Percentiles rank a stretch among this genome's conserved stretches.
phyloP scores from a whole-genome alignment of 129 eudicot species.

The Silybum marianum region DNA sequence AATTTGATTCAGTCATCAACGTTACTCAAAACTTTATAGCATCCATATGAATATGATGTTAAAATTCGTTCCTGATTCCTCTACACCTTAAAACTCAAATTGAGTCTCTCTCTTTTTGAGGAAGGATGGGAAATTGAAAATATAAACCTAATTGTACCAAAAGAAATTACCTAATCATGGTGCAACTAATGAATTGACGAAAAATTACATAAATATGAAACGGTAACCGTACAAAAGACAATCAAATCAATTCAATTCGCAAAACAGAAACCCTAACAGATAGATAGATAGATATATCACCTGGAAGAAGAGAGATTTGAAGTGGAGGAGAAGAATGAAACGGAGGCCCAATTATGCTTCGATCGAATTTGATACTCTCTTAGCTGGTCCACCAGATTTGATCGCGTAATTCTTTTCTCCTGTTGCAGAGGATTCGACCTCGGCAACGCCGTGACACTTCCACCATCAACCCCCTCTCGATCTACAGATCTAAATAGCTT shows the following conservation, averaged over 20 bases:
- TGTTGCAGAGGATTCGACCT: conserved; percentile 37
- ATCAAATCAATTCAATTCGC: not conserved
- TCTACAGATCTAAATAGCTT: conserved; percentile 26
- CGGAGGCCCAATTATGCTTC: conserved; percentile 94
- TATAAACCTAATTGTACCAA: not conserved
- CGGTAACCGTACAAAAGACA: conserved; percentile 5
- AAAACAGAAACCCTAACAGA: not conserved
- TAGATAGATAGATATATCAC: conserved; percentile 28
- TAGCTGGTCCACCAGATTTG: conserved; percentile 93
- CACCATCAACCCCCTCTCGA: conserved; percentile 27
- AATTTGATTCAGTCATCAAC: conserved; percentile 1
- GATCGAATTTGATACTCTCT: conserved; percentile 94
- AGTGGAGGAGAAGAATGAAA: conserved; percentile 87
- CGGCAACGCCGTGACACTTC: conserved; percentile 26
- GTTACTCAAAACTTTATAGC: not conserved
- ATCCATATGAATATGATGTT: not conserved
- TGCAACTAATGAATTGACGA: not conserved
- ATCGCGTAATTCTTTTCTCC: conserved; percentile 69
- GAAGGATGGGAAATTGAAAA: not conserved
- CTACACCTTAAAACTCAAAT: conserved; percentile 1
- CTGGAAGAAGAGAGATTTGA: conserved; percentile 78
- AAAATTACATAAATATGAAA: conserved; percentile 8
- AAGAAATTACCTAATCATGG: not conserved
- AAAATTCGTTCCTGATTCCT: conserved; percentile 5
- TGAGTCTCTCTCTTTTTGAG: not conserved